These are phyloP conservation scores for Aspergillus eucalypticola DNA, from an alignment of 2,329 filamentous ascomycete species.

Conservation along the genomic window DNA sequence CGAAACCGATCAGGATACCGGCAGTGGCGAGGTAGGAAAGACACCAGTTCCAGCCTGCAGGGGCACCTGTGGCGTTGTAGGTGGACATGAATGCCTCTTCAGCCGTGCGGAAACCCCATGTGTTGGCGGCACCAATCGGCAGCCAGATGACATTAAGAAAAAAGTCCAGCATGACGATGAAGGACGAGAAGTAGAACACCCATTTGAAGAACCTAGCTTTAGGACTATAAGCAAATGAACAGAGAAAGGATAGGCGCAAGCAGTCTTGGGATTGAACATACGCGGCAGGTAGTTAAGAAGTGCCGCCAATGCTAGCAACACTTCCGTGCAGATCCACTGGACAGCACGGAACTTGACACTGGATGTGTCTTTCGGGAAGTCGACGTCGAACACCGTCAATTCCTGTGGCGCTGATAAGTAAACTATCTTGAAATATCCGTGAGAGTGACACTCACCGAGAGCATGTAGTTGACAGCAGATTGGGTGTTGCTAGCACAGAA, in stretches of 20 bases:
- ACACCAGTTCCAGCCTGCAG: constrained; percentile 64
- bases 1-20: constrained; percentile 62
- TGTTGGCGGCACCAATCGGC: constrained; percentile 57
- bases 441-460: constrained; percentile 42
- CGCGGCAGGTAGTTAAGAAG: constrained; percentile 54
- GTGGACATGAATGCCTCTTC: constrained; percentile 62
- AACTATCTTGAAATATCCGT: background rate
- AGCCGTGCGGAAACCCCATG: constrained; percentile 59
- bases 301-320: constrained; percentile 53
- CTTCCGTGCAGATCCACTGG: constrained; percentile 61
- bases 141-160: constrained; percentile 62
- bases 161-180: constrained; percentile 59
- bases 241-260: background rate
- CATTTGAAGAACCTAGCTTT: constrained; percentile 49
- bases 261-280: constrained; percentile 28
- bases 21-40: constrained; percentile 62
- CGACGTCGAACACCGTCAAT: constrained; percentile 58
- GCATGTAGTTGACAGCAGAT: constrained; percentile 55
- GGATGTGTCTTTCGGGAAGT: constrained; percentile 56
- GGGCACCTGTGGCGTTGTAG: constrained; percentile 59
- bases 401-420: constrained; percentile 45
- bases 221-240: constrained; percentile 1
- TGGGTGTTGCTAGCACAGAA: constrained; percentile 59
- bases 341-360: constrained; percentile 60
- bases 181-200: constrained; percentile 28